Base-by-base conservation (phyloP, 148 eudicot species). In the Amaranthus cruentus region DNA sequence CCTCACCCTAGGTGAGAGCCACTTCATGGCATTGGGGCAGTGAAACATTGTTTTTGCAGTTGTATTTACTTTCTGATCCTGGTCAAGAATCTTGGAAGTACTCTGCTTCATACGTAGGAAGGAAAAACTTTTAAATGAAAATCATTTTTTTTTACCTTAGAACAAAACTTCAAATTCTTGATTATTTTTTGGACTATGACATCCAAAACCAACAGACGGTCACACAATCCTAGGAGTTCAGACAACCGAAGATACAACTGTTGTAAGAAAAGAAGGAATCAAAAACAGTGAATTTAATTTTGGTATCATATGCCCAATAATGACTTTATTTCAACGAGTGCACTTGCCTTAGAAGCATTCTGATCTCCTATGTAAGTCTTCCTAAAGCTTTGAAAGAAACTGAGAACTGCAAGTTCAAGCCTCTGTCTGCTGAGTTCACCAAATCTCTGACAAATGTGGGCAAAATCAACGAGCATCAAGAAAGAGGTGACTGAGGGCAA, bases 241-340 rank as follows among this genome's bases (percentile, higher is more conserved):
- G 98, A 94, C 66, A 94, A 67, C 68, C 97, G 86, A 82, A 87
- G 85, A 87, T 94, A 94, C 50, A 94, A 78, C 89, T 89, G 96
- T 95, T 91, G 93, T 87, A 87, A 28, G 38, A 28, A 76, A 70
- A 79, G 64, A 60, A 73, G 73, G 71, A 53, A 68, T 7, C 62
- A 66, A 43, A 44, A 60, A 15, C 18, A 71, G n/a, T 11, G 56
- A 67, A 53, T 56, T 54, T 38, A 66, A 12, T 48, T 55, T 46
- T 47, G 49, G 11, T 66, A 67, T 13, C 9, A 44, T 44, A 52
- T 18, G 42, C 61, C 9, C 28, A 59, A 54, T 10, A 42, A 47
- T 42, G 54, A 21, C 14, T 13, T 42, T 18, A 3, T 55, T 58
- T 43, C 47, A 49, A 9, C 72, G 55, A 48, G 55, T 47, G 52